These are phyloP conservation scores for Penicillium sclerotigenum DNA, from an alignment of 2,329 filamentous ascomycete species.

Conservation along the genomic window DNA sequence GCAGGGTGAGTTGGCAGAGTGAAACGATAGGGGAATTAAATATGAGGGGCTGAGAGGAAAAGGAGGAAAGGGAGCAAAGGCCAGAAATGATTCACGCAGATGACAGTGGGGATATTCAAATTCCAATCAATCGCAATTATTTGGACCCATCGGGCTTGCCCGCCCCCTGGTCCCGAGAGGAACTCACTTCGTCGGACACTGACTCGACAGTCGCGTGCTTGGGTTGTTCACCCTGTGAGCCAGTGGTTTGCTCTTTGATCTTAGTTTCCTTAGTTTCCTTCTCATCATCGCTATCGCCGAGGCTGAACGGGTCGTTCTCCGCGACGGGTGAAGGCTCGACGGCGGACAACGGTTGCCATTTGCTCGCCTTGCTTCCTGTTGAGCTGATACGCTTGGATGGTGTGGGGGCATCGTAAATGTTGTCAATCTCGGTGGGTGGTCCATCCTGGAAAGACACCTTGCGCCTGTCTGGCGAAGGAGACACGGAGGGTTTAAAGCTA, in stretches of 20 bases:
- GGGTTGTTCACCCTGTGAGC: conserved; percentile 56
- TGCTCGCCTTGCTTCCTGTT: conserved; percentile 69
- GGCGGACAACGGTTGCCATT: conserved; percentile 91
- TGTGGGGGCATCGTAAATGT: conserved; percentile 64
- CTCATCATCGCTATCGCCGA: conserved; percentile 94
- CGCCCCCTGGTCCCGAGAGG: conserved; percentile 23
- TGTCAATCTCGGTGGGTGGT: conserved; percentile 75
- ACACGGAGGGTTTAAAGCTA: conserved; percentile 71
- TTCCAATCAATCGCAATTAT: conserved; percentile 15
- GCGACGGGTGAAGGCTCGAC: conserved; percentile 80
- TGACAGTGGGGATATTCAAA: not conserved
- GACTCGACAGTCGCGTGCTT: conserved; percentile 60
- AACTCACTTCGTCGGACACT: conserved; percentile 42
- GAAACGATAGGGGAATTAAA: not conserved
- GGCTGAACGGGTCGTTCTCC: conserved; percentile 93
- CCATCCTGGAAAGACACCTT: conserved; percentile 60
- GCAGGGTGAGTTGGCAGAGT: not conserved
- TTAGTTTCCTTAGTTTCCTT: conserved; percentile 74
- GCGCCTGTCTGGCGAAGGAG: conserved; percentile 51
- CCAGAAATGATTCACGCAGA: not conserved
- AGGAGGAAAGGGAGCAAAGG: not conserved
- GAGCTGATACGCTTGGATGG: conserved; percentile 52
- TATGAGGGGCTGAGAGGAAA: not conserved
- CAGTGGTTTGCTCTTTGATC: conserved; percentile 56
- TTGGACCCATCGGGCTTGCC: conserved; percentile 29